Evolutionary conservation across 352 stramenopile species (phyloP).

Genomic region (Thalassiosira oceanica): DNA sequence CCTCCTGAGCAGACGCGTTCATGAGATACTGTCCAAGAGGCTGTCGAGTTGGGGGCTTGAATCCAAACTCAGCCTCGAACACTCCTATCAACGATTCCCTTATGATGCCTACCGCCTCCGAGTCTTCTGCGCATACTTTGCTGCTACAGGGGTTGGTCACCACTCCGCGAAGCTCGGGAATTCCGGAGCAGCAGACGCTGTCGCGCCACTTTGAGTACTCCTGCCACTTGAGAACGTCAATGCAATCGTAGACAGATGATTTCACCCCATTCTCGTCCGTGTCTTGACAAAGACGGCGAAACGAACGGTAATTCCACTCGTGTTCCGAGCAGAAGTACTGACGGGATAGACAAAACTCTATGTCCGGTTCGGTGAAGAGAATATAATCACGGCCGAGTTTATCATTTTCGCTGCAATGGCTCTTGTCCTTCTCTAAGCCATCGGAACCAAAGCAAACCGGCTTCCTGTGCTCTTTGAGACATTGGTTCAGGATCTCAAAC

Average conservation of each 20-base stretch:
- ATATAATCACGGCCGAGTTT: constrained; percentile 27
- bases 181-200: constrained; percentile 46
- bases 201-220: constrained; percentile 49
- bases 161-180: constrained; percentile 44
- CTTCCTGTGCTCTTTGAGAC: constrained; percentile 71
- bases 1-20: constrained; percentile 53
- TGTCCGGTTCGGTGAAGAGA: constrained; percentile 57
- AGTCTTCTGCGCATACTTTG: constrained; percentile 32
- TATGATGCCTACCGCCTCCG: constrained; percentile 43
- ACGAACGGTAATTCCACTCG: constrained; percentile 67
- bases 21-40: constrained; percentile 48
- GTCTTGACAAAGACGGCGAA: constrained; percentile 60
- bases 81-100: constrained; percentile 42
- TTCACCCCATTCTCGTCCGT: constrained; percentile 24
- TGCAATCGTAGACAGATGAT: constrained; percentile 54
- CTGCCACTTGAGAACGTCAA: constrained; percentile 42
- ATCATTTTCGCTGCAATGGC: constrained; percentile 20
- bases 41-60: constrained; percentile 34
- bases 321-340: constrained; percentile 77
- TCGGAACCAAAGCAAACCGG: constrained; percentile 69
- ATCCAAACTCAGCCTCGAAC: constrained; percentile 49
- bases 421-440: constrained; percentile 61
- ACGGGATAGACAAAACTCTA: constrained; percentile 74
- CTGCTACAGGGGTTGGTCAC: constrained; percentile 42
- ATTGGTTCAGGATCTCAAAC: constrained; percentile 69